Evolutionary conservation across 768 basidiomycete genomes (phyloP), one percentile per base, ranked within the genome.

Genomic region (Austroboletus eburneus): DNA sequence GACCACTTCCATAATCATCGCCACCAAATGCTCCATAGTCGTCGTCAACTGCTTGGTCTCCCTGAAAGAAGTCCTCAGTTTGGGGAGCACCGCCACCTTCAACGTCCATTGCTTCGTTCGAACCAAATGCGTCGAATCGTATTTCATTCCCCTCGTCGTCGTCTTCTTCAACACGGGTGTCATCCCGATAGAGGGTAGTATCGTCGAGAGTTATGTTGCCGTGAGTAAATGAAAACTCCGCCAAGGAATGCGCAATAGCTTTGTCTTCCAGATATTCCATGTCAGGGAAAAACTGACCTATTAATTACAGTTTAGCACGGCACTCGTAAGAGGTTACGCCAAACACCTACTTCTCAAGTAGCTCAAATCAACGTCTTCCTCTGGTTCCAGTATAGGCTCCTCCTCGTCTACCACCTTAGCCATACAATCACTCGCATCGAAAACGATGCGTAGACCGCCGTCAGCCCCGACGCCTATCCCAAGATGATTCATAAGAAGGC

Each of bases 401-500:
- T 83, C 83, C 38, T 90, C 91, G 32, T 94, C 83, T 3, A 77
- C 80, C 25, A 75, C 86, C 51, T 82, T 87, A 4, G 83, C 81
- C 63, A 87, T 83, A 0, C 90, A 87, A 64, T 97, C 95, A 46
- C 94, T 86, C 5, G 93, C 94, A 64, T 98, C 95, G 57, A 99
- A 99, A 22, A 98, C 89, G 42, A 99, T 87, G 49, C 92, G 75
- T 64, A 97, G 74, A 33, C 80, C 81, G 4, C 88, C 87, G 48
- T 94, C 91, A 16, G 77, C 78, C 3, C 87, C 88, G 1, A 85
- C 72, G 17, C 86, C 87, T 44, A 91, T 58, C 42, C 79, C 77
- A 34, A 99, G 74, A 61, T 99, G 96, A 61, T 99, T 98, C 94
- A 98, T 95, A 25, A 99, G 71, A 39, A 99, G 69, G 10, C 96